Evolutionary conservation across 257 asterid genomes (phyloP), one percentile per base, ranked within the genome.

Genomic region (Capsicum rhomboideum): DNA sequence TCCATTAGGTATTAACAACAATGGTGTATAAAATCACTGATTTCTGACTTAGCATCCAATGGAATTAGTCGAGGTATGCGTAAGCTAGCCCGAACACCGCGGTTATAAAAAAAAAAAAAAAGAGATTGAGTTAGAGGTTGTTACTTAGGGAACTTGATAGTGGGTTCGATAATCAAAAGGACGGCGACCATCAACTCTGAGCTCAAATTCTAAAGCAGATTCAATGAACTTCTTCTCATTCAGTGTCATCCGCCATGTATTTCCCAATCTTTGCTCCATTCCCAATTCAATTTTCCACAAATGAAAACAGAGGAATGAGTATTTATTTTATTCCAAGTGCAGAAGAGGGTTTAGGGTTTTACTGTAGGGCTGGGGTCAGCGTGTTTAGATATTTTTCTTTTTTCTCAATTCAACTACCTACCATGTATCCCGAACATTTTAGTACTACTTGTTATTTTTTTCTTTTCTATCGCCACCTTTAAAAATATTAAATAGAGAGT

Each of bases 141-240:
- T 85, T 90, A 93, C 98, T 94, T 86, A 50, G 97, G 97, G 61
- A 93, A 94, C 91, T 91, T 92, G 89, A 96, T 87, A 8, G 86
- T 89, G 80, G 21, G 89, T 89, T 37, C 98, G 91, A 82, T 90
- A 94, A 83, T 96, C 98, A 87, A 92, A n/a, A 96, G 13, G 98
- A 44, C 92, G 91, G n/a, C 98, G 97, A 7, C 98, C 98, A 82
- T 96, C 99, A 40, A 88, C 84, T 90, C 99, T 93, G 26, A 96
- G 92, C 86, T 92, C 98, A 29, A 96, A 91, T 64, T 75, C 93
- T 86, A 96, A 87, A 11, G 98, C 94, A 64, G 94, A 81, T 85
- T 91, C 92, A 42, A 94, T 92, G 84, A 96, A 94, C 14, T 91
- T 91, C 89, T 94, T 94, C 89, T 96, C 98, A 58, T 93, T 94